Base-by-base conservation (phyloP, 2,329 filamentous ascomycete genomes). In the Xylaria polymorpha region DNA sequence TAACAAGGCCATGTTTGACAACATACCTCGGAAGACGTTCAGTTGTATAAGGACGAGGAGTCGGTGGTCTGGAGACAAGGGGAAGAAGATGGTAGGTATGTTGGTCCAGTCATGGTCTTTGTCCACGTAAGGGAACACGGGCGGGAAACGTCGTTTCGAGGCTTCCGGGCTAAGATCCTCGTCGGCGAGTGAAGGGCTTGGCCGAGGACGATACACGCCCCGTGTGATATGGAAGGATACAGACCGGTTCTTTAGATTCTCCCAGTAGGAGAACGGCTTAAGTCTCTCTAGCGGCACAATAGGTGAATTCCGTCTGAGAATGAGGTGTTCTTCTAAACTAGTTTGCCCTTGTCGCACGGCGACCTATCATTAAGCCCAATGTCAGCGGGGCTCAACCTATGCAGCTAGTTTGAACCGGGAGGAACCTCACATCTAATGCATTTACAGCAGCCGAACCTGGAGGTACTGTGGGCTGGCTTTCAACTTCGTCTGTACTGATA, bases 11-110 rank as follows among this genome's bases (percentile, higher is more conserved):
- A 77, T 72, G 53, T 77, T 77, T 0, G 71, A 71, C 22, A 77
- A 58, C n/a, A 70, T 63, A 20, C 67, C 74, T 1, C 75, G 70
- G 25, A 76, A 69, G 20, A 66, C 74, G 20, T 76, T 77, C 63
- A 74, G 71, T 29, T 76, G 74, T 46, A 74, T 67, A 15, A 77
- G 61, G 7, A 74, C 73, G 20, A 76, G 61, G 6, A 75, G 73
- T 18, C 70, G 67, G 39, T 77, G 73, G 39, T 76, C 74, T 1
- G 71, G 53, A 1, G 75, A 75, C 3, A 77, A 60, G 4, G 75
- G 75, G 57, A 75, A 76, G 20, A 56, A 35, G 57, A 75, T 64
- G 22, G 56, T 15, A 8, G 72, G 72, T 6, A 68, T 58, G 22
- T 44, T 48, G 12, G 44, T 29, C 22, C 51, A 35, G 48, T 68